Conservation (phyloP, 768 basidiomycete genomes). For the Hygrophorus pudorinus region DNA sequence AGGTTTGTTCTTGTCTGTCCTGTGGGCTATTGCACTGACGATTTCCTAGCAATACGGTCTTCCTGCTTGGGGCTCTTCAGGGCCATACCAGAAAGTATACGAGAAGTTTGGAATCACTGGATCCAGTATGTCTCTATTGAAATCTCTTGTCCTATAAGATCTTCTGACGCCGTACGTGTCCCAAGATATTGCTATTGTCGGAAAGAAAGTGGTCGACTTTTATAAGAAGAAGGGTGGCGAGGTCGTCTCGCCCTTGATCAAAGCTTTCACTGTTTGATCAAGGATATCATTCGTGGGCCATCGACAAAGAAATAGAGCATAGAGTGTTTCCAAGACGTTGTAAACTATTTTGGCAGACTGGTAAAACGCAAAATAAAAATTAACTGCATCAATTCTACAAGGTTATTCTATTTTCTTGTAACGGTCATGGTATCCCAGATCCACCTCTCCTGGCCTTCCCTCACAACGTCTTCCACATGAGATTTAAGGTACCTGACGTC, state of each 20-base stretch:
- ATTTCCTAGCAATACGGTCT: slow-evolving; percentile 56
- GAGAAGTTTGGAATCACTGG: slow-evolving; percentile 85
- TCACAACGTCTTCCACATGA: slow-evolving; percentile 59
- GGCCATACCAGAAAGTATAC: slow-evolving; percentile 65
- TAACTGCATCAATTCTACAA: slow-evolving; percentile 1
- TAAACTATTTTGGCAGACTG: background rate
- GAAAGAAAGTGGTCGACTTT: slow-evolving; percentile 81
- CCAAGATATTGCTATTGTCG: slow-evolving; percentile 65
- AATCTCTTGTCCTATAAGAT: background rate
- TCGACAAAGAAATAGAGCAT: background rate
- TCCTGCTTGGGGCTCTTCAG: slow-evolving; percentile 76
- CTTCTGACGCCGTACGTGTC: background rate
- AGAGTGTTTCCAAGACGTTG: background rate
- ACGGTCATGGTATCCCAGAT: slow-evolving; percentile 77
- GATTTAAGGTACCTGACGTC: slow-evolving; percentile 85
- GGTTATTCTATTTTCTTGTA: slow-evolving; percentile 46
- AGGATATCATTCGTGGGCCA: too few relatives aligned
- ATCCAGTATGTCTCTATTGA: slow-evolving; percentile 35
- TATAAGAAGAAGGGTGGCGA: slow-evolving; percentile 72
- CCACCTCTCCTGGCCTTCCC: slow-evolving; percentile 68
- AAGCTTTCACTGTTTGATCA: slow-evolving; percentile 40
- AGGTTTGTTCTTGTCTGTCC: slow-evolving; percentile 27
- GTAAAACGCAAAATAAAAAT: slow-evolving; percentile 1
- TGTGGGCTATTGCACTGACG: slow-evolving; percentile 6
- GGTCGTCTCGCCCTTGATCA: slow-evolving; percentile 66